Conservation (phyloP, 2,329 filamentous ascomycete species). For the Samsoniella hepiali region DNA sequence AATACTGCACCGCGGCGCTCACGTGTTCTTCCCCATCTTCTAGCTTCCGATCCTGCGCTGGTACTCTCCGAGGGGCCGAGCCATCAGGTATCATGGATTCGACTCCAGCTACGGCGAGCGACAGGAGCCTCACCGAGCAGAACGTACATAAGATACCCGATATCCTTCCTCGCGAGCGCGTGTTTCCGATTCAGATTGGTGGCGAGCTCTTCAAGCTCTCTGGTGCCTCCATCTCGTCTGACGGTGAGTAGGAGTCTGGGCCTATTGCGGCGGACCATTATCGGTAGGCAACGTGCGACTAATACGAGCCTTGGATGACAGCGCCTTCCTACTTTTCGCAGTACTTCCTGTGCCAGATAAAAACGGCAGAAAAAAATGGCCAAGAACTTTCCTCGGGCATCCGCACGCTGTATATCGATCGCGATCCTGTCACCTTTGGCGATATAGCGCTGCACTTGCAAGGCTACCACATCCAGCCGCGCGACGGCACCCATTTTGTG, state of each 20-base stretch:
- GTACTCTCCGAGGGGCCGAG: neutral
- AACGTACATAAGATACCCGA: constrained; percentile 48
- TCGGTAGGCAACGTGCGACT: neutral
- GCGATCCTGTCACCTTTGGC: constrained; percentile 82
- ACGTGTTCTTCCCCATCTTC: neutral
- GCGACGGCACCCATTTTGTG: constrained; percentile 83
- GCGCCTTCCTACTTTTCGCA: constrained; percentile 95
- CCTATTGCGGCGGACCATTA: neutral
- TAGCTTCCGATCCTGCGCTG: neutral
- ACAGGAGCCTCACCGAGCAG: constrained; percentile 24
- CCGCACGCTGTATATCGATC: constrained; percentile 89
- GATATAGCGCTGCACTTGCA: constrained; percentile 90
- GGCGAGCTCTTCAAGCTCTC: constrained; percentile 70
- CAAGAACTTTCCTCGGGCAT: constrained; percentile 50
- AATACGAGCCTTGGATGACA: constrained; percentile 33
- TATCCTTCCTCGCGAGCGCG: constrained; percentile 65
- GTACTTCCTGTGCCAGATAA: constrained; percentile 83
- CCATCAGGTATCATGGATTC: neutral
- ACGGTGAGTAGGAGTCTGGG: constrained; percentile 50
- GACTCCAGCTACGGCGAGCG: constrained; percentile 2
- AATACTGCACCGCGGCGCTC: neutral
- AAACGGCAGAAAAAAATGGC: constrained; percentile 57
- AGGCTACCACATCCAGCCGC: constrained; percentile 81
- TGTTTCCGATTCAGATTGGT: constrained; percentile 73
- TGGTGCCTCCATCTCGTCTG: constrained; percentile 69